Percentiles rank a stretch among this genome's conserved stretches.
phyloP scores from a whole-genome alignment of 2,329 filamentous ascomycete species.

The Lasiodiplodia citricola region DNA sequence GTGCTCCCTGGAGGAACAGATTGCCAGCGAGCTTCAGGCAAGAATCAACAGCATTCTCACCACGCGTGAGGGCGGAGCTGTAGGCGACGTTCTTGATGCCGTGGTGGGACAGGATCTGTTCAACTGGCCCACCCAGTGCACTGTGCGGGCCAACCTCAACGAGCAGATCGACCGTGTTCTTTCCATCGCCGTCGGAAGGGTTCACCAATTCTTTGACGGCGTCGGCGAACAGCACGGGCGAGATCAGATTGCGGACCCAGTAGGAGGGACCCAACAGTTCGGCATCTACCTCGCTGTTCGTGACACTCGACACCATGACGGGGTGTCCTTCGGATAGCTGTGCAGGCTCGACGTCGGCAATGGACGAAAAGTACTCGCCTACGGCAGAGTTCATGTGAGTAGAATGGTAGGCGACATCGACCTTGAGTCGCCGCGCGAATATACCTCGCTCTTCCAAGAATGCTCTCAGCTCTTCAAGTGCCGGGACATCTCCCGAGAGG shows the following conservation, averaged over 20 bases:
- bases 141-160: constrained; percentile 33
- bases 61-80: constrained; percentile 12
- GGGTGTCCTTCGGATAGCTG: neutral
- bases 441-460: constrained; percentile 17
- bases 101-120: constrained; percentile 24
- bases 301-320: constrained; percentile 14
- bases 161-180: neutral
- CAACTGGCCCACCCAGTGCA: constrained; percentile 29
- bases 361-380: constrained; percentile 15
- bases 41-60: neutral
- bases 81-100: constrained; percentile 16
- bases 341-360: neutral
- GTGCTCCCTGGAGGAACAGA: neutral
- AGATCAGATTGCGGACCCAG: constrained; percentile 22
- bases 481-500: neutral
- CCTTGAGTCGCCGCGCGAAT: constrained; percentile 30
- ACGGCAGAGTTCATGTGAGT: constrained; percentile 26
- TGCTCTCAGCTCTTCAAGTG: neutral
- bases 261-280: neutral
- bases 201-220: constrained; percentile 23
- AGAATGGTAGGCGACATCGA: constrained; percentile 31
- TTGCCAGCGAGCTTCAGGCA: neutral
- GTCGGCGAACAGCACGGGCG: constrained; percentile 26
- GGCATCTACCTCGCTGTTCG: neutral
- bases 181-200: neutral